phyloP scores from a whole-genome alignment of 148 eudicot species.

The Camellia granthamiana region DNA sequence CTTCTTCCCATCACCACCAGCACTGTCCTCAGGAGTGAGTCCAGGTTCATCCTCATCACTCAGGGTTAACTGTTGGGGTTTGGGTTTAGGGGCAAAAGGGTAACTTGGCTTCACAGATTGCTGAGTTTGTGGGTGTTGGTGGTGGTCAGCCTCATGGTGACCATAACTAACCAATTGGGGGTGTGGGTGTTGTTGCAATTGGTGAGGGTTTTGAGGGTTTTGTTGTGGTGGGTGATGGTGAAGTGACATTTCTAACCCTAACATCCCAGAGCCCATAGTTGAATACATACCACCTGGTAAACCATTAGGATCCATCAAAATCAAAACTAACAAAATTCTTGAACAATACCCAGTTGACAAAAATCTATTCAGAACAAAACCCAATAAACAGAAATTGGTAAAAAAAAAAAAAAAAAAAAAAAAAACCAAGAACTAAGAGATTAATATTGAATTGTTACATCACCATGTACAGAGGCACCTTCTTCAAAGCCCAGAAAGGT shows the following conservation, averaged over 20 bases:
- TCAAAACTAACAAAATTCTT: not conserved
- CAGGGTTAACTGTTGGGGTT: constrained; percentile 40
- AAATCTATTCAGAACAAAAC: not conserved
- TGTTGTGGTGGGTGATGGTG: constrained; percentile 25
- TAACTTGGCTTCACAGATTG: constrained; percentile 41
- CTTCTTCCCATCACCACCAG: constrained; percentile 43
- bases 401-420: not conserved
- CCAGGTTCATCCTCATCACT: constrained; percentile 76
- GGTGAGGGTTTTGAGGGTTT: constrained; percentile 35
- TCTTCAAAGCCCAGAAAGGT: not conserved
- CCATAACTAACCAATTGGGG: constrained; percentile 30
- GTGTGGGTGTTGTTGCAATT: constrained; percentile 28
- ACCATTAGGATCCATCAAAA: constrained; percentile 48
- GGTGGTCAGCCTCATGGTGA: constrained; percentile 27
- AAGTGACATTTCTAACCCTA: constrained; percentile 61
- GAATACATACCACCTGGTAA: constrained; percentile 48
- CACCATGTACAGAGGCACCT: not conserved
- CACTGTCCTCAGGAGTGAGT: constrained; percentile 40
- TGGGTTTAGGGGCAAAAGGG: constrained; percentile 28
- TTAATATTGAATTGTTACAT: constrained; percentile 1
- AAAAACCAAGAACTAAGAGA: too few species aligned
- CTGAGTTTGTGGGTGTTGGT: constrained; percentile 41
- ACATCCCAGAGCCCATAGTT: constrained; percentile 39
- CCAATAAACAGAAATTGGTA: not conserved
- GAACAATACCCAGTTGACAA: not conserved